phyloP scores from a whole-genome alignment of 768 basidiomycete genomes.

The Phlebiopsis flavidoalba region DNA sequence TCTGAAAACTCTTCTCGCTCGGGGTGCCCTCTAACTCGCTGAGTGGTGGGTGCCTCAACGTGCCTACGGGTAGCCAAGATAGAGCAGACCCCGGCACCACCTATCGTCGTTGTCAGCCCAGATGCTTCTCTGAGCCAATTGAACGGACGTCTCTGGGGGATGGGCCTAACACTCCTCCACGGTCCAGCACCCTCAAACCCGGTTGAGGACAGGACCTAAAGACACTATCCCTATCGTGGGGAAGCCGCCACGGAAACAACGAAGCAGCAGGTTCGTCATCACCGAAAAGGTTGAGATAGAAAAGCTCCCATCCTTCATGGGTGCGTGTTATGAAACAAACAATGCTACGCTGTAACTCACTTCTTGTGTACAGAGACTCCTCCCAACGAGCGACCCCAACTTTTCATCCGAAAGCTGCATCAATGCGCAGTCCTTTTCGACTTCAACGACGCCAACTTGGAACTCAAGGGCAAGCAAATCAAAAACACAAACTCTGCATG shows the following conservation, averaged over 20 bases:
- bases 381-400: slow-evolving; percentile 77
- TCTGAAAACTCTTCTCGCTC: slow-evolving; percentile 29
- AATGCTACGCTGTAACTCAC: slow-evolving; percentile 5
- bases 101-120: slow-evolving; percentile 83
- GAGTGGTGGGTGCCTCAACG: slow-evolving; percentile 48
- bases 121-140: slow-evolving; percentile 50
- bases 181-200: slow-evolving; percentile 63
- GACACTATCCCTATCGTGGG: slow-evolving; percentile 96
- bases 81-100: slow-evolving; percentile 56
- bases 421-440: slow-evolving; percentile 98
- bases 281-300: slow-evolving; percentile 97
- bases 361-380: slow-evolving; percentile 66
- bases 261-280: slow-evolving; percentile 94
- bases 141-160: slow-evolving; percentile 23
- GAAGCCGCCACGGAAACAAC: slow-evolving; percentile 95
- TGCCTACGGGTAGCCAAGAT: slow-evolving; percentile 43
- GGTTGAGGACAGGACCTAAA: slow-evolving; percentile 80
- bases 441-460: slow-evolving; percentile 95
- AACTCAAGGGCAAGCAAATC: slow-evolving; percentile 96
- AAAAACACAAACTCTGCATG: slow-evolving; percentile 96
- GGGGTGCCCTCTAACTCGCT: slow-evolving; percentile 31
- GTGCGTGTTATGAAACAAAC: slow-evolving; percentile 37
- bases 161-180: slow-evolving; percentile 58
- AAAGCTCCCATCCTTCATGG: slow-evolving; percentile 84
- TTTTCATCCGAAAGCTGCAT: slow-evolving; percentile 92